Percentiles rank a stretch among this genome's conserved stretches.
Evolutionary conservation across 2,329 filamentous ascomycete genomes (phyloP).

Genomic region (Penicillium sp.): DNA sequence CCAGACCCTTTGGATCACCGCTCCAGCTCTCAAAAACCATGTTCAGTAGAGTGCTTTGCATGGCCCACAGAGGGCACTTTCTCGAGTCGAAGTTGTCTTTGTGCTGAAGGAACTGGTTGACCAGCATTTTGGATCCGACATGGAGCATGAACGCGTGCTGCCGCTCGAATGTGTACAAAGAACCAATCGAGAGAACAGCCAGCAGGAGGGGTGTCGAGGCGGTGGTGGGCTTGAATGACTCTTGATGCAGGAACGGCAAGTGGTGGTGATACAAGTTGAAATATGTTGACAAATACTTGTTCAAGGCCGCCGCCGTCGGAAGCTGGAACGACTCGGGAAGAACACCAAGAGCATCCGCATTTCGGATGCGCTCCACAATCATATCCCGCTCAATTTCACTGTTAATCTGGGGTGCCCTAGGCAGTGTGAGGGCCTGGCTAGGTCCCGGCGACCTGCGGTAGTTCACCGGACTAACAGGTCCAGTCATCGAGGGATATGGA

Average conservation of each 20-base stretch:
- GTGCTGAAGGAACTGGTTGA: conserved; percentile 96
- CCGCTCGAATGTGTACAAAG: conserved; percentile 94
- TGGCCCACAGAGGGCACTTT: conserved; percentile 96
- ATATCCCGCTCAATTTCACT: conserved; percentile 83
- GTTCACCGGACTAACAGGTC: conserved; percentile 71
- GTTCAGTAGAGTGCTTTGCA: conserved; percentile 95
- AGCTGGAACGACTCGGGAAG: conserved; percentile 89
- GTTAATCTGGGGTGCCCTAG: conserved; percentile 77
- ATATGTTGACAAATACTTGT: conserved; percentile 92
- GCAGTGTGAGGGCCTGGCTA: conserved; percentile 66
- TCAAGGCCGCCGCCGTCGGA: conserved; percentile 78
- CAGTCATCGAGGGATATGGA: conserved; percentile 71
- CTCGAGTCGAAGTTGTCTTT: conserved; percentile 98
- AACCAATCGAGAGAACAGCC: conserved; percentile 91
- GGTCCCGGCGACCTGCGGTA: conserved; percentile 73
- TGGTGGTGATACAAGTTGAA: conserved; percentile 98
- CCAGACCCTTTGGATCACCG: conserved; percentile 92
- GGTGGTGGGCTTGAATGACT: conserved; percentile 82
- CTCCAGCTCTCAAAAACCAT: conserved; percentile 99
- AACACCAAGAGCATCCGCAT: conserved; percentile 77
- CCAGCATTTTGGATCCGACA: conserved; percentile 94
- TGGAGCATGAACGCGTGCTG: conserved; percentile 97
- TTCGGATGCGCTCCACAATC: conserved; percentile 85
- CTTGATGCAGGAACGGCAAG: conserved; percentile 90
- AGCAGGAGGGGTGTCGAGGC: conserved; percentile 83